Evolutionary conservation across 305 asterid genomes (phyloP), one percentile per base, ranked within the genome.

Genomic region (Rubia peregrina): DNA sequence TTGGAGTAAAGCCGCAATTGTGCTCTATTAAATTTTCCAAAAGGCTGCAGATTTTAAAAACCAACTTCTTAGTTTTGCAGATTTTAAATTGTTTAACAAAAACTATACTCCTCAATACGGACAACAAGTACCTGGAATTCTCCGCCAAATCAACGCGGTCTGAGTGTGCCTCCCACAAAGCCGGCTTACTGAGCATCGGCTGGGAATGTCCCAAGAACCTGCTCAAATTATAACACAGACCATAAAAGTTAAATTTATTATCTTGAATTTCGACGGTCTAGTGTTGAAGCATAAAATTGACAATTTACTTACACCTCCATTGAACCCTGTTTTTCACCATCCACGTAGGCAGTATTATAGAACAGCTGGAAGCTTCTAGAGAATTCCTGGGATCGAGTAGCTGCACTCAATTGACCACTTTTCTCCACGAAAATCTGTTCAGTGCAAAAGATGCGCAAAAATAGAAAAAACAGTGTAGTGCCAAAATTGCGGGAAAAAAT

Each of bases 391-490:
- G 97, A 90, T 75, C 86, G 97, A 9, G 87, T 90, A 14, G 98
- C 95, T 51, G 96, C 96, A 84, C 85, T 95, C 95, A 95, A 92
- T 72, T 91, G 98, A 71, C 99, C 99, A 80, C 98, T 84, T 75
- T 81, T 88, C 86, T 90, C 96, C 11, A 94, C 85, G 76, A 95
- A 95, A 62, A 95, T 91, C 98, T 95, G 88, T 74, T 74, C 22
- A 61, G 70, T 36, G 68, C 73, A 75, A 74, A 69, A 60, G 68
- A 60, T 64, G 38, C 61, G 48, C 59, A 51, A n/a, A 12, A 1
- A 9, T 46, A 46, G 56, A 49, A 49, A 44, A 6, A 7, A 17
- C 24, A 53, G 59, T 53, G n/a, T 9, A 17, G 9, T 17, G 22
- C 59, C 7, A 51, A 51, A 51, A 17, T 24, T 0, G 1, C 26